A percentile compares a stretch with the other conserved stretches of the same genome.
phyloP scores from a whole-genome alignment of 495 filamentous ascomycete genomes.

The Penicillium goetzii region DNA sequence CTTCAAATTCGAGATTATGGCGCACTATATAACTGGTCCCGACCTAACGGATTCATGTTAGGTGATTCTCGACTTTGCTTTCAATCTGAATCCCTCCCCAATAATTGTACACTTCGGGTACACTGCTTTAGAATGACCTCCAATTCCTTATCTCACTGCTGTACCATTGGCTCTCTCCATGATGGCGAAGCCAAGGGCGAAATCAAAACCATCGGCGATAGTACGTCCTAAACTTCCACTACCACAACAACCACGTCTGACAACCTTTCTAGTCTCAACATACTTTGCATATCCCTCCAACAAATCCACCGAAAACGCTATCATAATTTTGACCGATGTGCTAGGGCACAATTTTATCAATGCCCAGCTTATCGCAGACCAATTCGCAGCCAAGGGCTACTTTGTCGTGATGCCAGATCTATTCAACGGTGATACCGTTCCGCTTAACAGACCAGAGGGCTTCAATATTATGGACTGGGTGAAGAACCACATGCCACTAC shows the following conservation, averaged over 20 bases:
- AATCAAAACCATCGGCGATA: slow-evolving; percentile 24
- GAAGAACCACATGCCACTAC: slow-evolving; percentile 54
- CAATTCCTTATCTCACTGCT: slow-evolving; percentile 16
- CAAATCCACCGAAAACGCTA: slow-evolving; percentile 27
- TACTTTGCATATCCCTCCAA: slow-evolving; percentile 33
- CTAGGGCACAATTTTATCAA: slow-evolving; percentile 42
- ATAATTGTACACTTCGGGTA: not conserved
- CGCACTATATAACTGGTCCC: not conserved
- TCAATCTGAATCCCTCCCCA: too few relatives aligned
- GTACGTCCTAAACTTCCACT: slow-evolving; percentile 3
- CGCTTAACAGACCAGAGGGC: slow-evolving; percentile 29
- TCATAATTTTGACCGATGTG: slow-evolving; percentile 40
- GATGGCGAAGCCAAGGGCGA: slow-evolving; percentile 30
- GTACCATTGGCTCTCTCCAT: slow-evolving; percentile 24
- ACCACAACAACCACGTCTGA: not conserved
- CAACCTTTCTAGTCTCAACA: slow-evolving; percentile 29
- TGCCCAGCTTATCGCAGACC: slow-evolving; percentile 61
- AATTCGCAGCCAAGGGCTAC: slow-evolving; percentile 77
- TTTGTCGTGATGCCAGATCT: slow-evolving; percentile 67
- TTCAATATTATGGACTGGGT: slow-evolving; percentile 38
- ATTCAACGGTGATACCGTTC: slow-evolving; percentile 41
- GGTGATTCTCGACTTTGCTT: not conserved
- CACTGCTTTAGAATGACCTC: slow-evolving; percentile 12
- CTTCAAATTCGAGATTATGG: not conserved
- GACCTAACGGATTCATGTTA: not conserved